phyloP scores from a whole-genome alignment of 352 stramenopile genomes.

The Achlya hypogyna region DNA sequence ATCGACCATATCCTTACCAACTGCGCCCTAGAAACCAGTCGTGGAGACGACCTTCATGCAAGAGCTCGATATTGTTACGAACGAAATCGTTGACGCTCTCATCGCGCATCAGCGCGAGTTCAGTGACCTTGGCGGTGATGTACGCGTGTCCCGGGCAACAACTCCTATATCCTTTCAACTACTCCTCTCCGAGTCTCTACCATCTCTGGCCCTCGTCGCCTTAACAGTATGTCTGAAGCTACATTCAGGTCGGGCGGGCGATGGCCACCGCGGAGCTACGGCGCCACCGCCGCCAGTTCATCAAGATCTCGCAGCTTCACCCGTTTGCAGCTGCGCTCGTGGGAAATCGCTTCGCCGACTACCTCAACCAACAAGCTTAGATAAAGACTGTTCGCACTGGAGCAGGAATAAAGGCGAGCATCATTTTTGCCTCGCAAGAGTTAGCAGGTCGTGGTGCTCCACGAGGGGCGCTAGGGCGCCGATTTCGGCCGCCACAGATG shows the following conservation, averaged over 20 bases:
- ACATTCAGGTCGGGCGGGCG: slow-evolving; percentile 35
- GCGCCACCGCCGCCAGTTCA: slow-evolving; percentile 67
- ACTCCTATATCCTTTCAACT: slow-evolving; percentile 15
- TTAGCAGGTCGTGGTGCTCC: not conserved
- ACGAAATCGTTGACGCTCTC: slow-evolving; percentile 44
- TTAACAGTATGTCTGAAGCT: not conserved
- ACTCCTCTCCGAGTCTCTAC: not conserved
- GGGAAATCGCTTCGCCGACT: slow-evolving; percentile 60
- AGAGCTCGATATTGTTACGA: slow-evolving; percentile 52
- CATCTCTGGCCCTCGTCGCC: too few relatives aligned
- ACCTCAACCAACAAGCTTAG: slow-evolving; percentile 62
- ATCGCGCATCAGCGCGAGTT: slow-evolving; percentile 56
- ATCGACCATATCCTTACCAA: not conserved
- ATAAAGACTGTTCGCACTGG: not conserved
- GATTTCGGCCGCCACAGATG: not conserved
- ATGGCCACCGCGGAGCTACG: slow-evolving; percentile 50
- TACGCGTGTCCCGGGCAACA: slow-evolving; percentile 33
- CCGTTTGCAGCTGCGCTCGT: slow-evolving; percentile 45
- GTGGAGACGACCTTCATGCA: slow-evolving; percentile 67
- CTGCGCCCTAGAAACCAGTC: slow-evolving; percentile 23
- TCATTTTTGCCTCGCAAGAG: not conserved
- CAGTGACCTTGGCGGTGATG: slow-evolving; percentile 33
- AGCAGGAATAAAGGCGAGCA: not conserved
- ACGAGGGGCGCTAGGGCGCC: not conserved
- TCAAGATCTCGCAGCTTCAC: slow-evolving; percentile 64